Evolutionary conservation across 371 early-diverging fungal species (phyloP), one percentile per base, ranked within the genome.

Genomic region (Mucor lusitanicus): DNA sequence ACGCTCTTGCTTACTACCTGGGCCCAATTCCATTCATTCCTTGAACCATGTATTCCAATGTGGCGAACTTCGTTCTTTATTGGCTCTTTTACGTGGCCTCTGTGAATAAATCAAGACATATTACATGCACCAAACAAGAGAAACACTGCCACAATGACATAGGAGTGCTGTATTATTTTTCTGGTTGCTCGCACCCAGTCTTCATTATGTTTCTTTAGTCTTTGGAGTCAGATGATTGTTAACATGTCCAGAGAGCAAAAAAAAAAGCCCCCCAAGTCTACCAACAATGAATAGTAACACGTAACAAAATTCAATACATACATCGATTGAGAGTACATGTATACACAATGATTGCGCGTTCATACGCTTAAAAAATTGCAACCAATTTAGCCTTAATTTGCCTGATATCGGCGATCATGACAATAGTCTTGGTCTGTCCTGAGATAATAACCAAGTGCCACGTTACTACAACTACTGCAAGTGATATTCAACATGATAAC

Each of bases 201-300:
- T 50, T 19, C 4, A 9, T 25, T 1, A 50, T 50, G 50, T 50
- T 50, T 50, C 13, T 4, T 12, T 19, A 50, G 23, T 50, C 50
- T 50, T 50, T 50, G 50, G 50, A 25, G 50, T 50, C 50, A 50
- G 50, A 50, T 50, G 23, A 50, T 50, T 50, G 50, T 50, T 50
- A 50, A 50, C 50, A 50, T 50, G 50, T 48, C 48, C 48, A 48
- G 21, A 46, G 46, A 46, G 21, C 2, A 21, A 32, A 32, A n/a
- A n/a, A n/a, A n/a, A n/a, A n/a, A n/a, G n/a, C n/a, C n/a, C 30
- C 37, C 50, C 50, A 6, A 50, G 23, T 25, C 23, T 25, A 50
- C 23, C 6, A 23, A 48, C 7, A n/a, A 44, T 19, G 17, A 44
- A 44, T 6, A 44, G 23, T 50, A 50, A 50, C 50, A 50, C 50